These are phyloP conservation scores for Fusarium nygamai DNA, from an alignment of 2,329 filamentous ascomycete genomes.

Conservation along the genomic window DNA sequence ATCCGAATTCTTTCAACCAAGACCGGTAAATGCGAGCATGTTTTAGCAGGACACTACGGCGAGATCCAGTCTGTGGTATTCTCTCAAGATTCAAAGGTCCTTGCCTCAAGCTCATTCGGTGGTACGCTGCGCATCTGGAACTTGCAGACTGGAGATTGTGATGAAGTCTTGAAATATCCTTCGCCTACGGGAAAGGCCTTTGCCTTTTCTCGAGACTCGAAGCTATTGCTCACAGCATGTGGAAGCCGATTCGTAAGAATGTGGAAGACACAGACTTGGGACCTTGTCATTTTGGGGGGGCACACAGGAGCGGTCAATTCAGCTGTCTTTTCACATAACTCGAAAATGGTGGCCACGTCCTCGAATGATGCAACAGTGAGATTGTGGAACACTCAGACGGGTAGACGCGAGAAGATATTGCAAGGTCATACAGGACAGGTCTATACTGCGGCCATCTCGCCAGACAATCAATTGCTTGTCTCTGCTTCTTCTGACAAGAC, in stretches of 20 bases:
- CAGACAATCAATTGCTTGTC: neutral
- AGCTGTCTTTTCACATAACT: neutral
- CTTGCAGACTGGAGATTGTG: neutral
- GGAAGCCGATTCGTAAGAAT: neutral
- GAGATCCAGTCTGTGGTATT: neutral
- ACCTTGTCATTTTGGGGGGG: rapidly evolving
- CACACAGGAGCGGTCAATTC: neutral
- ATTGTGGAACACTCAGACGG: neutral
- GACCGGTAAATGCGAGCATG: neutral
- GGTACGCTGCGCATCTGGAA: neutral
- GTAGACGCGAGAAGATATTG: neutral
- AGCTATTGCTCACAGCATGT: rapidly evolving
- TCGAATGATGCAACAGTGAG: neutral
- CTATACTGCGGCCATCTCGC: neutral
- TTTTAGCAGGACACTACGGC: rapidly evolving
- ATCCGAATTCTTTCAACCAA: neutral
- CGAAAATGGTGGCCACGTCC: rapidly evolving
- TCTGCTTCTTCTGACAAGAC: neutral
- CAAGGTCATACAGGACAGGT: neutral
- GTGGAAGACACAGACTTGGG: neutral
- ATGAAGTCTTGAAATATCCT: rapidly evolving
- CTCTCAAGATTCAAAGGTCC: rapidly evolving
- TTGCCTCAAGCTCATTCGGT: neutral
- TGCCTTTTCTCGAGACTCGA: neutral
- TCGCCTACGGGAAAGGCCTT: too few relatives aligned